phyloP scores from a whole-genome alignment of 1,139 yeast species.

The Candida sp. region DNA sequence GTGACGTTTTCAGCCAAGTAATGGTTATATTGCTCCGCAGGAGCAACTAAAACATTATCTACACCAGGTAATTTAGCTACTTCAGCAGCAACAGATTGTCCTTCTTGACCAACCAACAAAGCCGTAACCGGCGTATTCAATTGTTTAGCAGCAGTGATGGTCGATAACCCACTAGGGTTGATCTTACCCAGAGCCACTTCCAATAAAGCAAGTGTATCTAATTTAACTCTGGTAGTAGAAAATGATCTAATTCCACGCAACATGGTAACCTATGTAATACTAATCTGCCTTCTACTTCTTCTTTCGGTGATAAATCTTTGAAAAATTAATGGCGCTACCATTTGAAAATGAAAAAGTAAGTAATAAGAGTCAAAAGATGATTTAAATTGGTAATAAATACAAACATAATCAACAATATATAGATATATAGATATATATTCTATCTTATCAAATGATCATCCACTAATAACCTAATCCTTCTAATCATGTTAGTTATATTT shows the following conservation, averaged over 20 bases:
- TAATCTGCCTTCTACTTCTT: no score
- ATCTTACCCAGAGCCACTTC: constrained; percentile 56
- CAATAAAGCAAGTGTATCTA: constrained; percentile 66
- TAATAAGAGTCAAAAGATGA: no score
- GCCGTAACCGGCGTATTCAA: constrained; percentile 67
- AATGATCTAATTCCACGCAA: constrained; percentile 29
- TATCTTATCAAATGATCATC: no score
- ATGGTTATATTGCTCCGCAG: constrained; percentile 49
- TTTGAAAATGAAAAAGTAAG: no score
- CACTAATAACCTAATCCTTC: no score
- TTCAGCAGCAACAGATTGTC: constrained; percentile 34
- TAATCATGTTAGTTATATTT: no score
- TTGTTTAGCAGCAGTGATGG: constrained; percentile 62
- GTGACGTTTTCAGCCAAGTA: constrained; percentile 64
- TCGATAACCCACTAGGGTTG: constrained; percentile 64
- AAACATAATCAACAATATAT: no score
- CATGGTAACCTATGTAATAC: no score
- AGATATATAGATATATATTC: no score
- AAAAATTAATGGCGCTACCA: neutral
- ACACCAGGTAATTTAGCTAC: constrained; percentile 38
- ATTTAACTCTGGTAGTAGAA: constrained; percentile 19
- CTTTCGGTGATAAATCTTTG: no score
- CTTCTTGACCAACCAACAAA: constrained; percentile 54
- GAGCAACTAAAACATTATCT: constrained; percentile 48
- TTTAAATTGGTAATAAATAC: no score